Base-by-base conservation (phyloP, 2,329 filamentous ascomycete genomes). In the Thelonectria discophora region DNA sequence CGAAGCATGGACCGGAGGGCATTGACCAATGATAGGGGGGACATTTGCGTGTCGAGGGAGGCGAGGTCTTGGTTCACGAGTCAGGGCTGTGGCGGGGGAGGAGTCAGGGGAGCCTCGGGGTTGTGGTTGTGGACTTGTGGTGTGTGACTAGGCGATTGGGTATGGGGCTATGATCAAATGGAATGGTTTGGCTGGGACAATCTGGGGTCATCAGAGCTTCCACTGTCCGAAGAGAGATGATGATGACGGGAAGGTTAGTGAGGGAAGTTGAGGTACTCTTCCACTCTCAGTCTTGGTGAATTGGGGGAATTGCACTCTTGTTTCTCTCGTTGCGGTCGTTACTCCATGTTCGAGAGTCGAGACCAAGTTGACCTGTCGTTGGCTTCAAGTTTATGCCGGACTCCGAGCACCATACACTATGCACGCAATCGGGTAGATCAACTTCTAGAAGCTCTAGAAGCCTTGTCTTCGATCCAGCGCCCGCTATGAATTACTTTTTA, bases 21-120 rank as follows among this genome's bases (percentile, higher is more conserved):
- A 52, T 55, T 51, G 58, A 10, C 58, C 58, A 60, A 60, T 60
- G 18, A 50, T 24, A 24, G 18, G 7, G 20, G n/a, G 18, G 11
- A 11, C 4, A 46, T 46, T 30, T 46, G 11, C n/a, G 15, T 5
- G n/a, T 40, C 15, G 20, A 55, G 43, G 46, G 42, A 24, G 40
- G 11, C 8, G 34, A 39, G 20, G 42, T n/a, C n/a, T 18, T 37
- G 42, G 39, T 30, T 42, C 24, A 55, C 58, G 52, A 60, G 58
- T 55, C 58, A 60, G 11, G 27, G 51, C 40, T 8, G 37, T n/a
- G 50, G 47, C 57, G 45, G 51, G 57, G 51, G 37, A 60, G 18
- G 32, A 21, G 11, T 43, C 3, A n/a, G 34, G 13, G 42, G 24
- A 30, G 34, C 8, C 34, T 37, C 11, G 34, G 27, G 34, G 3